These are phyloP conservation scores for Phascolomyces articulosus DNA, from an alignment of 371 early-diverging fungal species.

Conservation along the genomic window DNA sequence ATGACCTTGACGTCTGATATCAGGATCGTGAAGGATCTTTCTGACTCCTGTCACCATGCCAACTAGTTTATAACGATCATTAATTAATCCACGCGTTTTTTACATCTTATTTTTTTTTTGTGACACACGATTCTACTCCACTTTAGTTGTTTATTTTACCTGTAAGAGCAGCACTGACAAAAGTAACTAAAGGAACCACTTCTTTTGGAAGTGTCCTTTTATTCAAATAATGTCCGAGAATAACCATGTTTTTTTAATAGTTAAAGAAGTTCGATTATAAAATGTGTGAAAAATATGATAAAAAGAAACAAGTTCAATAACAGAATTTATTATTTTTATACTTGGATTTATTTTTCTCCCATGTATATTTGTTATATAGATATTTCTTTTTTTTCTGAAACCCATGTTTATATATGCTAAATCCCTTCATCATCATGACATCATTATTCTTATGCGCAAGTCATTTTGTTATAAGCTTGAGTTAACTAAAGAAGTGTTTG, in stretches of 20 bases:
- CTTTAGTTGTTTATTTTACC: slow-evolving; percentile 13
- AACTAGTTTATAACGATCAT: not conserved
- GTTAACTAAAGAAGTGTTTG: not conserved
- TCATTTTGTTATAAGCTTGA: not conserved
- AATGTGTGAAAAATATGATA: too few species aligned
- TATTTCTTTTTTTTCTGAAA: not conserved
- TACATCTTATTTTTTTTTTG: not conserved
- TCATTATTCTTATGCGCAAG: not conserved
- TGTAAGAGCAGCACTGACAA: slow-evolving; percentile 20
- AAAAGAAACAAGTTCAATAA: not conserved
- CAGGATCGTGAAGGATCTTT: slow-evolving; percentile 13
- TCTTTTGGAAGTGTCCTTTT: slow-evolving; percentile 19
- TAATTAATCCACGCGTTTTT: not conserved
- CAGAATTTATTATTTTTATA: too few species aligned
- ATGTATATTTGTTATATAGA: too few species aligned
- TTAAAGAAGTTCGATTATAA: too few species aligned
- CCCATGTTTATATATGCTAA: not conserved
- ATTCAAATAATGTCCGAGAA: slow-evolving; percentile 1
- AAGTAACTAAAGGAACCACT: slow-evolving; percentile 14
- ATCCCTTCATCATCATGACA: not conserved
- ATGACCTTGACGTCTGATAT: slow-evolving; percentile 14
- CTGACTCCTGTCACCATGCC: slow-evolving; percentile 13
- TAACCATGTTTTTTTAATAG: not conserved
- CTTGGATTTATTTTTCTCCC: too few species aligned
- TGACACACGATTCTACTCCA: too few species aligned